Evolutionary conservation across 192 early-diverging fungal species (phyloP).

Genomic region (Coemansia umbellata): DNA sequence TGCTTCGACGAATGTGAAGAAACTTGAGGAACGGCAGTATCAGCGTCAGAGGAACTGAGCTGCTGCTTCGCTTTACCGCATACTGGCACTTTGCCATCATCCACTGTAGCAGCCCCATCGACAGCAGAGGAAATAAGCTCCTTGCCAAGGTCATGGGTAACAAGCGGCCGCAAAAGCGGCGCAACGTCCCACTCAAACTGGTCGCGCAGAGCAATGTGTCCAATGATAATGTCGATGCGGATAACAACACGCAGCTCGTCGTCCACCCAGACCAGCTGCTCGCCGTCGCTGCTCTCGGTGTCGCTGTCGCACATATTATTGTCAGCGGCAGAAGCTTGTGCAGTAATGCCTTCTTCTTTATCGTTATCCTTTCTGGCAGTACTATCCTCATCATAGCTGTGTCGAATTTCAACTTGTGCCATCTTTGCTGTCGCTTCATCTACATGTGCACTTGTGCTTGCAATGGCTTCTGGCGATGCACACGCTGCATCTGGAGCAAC

Average conservation of each 20-base stretch:
- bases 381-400: background rate
- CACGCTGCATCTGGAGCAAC: no score
- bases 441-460: no score
- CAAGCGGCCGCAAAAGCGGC: conserved; percentile 39
- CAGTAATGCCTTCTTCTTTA: background rate
- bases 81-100: no score
- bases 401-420: background rate
- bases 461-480: no score
- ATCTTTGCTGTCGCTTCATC: conserved; percentile 2
- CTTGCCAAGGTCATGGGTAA: conserved; percentile 17
- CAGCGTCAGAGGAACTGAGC: background rate
- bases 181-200: conserved; percentile 93
- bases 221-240: conserved; percentile 87
- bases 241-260: conserved; percentile 76
- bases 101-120: no score
- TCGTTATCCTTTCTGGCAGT: background rate
- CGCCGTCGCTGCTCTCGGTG: background rate
- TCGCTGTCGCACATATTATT: conserved; percentile 1
- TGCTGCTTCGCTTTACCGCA: background rate
- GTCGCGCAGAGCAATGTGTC: conserved; percentile 77
- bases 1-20: no score
- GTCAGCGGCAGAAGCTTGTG: background rate
- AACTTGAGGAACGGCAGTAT: no score
- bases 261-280: conserved; percentile 26
- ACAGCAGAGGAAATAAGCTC: conserved; percentile 6